phyloP scores from a whole-genome alignment of 169 alveolate genomes.

The Cryptosporidium muris region DNA sequence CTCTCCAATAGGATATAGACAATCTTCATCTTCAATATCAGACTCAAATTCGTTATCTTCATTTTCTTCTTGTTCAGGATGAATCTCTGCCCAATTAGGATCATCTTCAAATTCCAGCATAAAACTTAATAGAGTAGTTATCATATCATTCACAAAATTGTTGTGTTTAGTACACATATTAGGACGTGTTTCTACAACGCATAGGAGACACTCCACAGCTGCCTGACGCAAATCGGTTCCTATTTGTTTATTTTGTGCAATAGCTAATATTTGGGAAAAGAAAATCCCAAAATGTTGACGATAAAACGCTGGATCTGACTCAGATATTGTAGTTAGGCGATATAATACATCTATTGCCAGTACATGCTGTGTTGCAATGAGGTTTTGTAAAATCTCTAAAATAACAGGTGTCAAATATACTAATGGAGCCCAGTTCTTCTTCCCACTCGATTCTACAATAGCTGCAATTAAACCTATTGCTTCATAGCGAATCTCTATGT shows the following conservation, averaged over 20 bases:
- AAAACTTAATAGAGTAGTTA: conserved; percentile 69
- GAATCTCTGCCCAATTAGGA: conserved; percentile 64
- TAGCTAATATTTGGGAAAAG: conserved; percentile 47
- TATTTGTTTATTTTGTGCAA: conserved; percentile 56
- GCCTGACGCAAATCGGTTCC: conserved; percentile 62
- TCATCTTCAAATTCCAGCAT: conserved; percentile 86
- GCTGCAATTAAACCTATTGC: conserved; percentile 66
- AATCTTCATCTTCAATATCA: conserved; percentile 82
- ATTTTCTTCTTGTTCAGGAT: conserved; percentile 81
- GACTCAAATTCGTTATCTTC: conserved; percentile 78
- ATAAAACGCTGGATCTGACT: conserved; percentile 64
- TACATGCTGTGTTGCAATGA: conserved; percentile 57
- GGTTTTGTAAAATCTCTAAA: conserved; percentile 50
- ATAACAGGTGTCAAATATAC: conserved; percentile 42
- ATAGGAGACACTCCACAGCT: conserved; percentile 59
- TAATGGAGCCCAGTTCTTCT: conserved; percentile 65
- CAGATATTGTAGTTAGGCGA: conserved; percentile 64
- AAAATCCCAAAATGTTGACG: conserved; percentile 55
- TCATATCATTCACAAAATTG: conserved; percentile 63
- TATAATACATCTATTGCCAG: conserved; percentile 61
- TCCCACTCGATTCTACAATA: conserved; percentile 53
- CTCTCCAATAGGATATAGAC: conserved; percentile 85
- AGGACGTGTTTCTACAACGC: conserved; percentile 68
- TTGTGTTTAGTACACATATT: conserved; percentile 52
- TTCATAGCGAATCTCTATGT: conserved; percentile 57